A percentile compares a stretch with the other conserved stretches of the same genome.
Evolutionary conservation across 345 rosid genomes (phyloP).

Genomic region (Hevea brasiliensis): DNA sequence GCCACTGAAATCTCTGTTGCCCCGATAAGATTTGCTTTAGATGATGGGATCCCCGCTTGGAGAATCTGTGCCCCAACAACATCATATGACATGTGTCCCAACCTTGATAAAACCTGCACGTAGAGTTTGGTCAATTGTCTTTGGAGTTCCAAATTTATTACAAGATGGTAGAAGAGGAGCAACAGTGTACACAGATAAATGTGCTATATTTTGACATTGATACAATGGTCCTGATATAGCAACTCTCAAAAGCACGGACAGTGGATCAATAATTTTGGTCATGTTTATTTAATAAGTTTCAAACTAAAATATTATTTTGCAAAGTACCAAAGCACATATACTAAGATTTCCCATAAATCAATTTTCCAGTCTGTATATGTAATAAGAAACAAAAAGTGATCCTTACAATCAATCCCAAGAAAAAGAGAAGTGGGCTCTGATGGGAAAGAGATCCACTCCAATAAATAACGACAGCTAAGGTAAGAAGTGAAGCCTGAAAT

Average conservation of each 20-base stretch:
- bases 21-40: constrained; percentile 91
- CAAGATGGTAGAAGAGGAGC: neutral
- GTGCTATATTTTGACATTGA: neutral
- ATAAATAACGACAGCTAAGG: constrained; percentile 69
- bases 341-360: neutral
- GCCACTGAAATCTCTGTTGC: constrained; percentile 87
- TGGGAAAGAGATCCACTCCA: constrained; percentile 72
- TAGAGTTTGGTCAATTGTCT: neutral
- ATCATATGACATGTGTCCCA: constrained; percentile 92
- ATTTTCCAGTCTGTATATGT: neutral
- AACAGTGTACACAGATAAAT: neutral
- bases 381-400: constrained; percentile 3
- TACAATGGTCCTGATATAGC: neutral
- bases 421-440: constrained; percentile 63
- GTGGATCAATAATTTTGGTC: neutral
- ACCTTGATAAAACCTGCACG: constrained; percentile 75
- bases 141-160: neutral
- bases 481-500: constrained; percentile 83
- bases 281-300: neutral
- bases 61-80: constrained; percentile 91
- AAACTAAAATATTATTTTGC: neutral
- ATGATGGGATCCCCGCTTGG: constrained; percentile 88
- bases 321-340: too few relatives aligned
- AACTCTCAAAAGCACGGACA: neutral
- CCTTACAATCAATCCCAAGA: constrained; percentile 82